Base-by-base conservation (phyloP, 495 filamentous ascomycete species). In the Margaritispora aquatica region DNA sequence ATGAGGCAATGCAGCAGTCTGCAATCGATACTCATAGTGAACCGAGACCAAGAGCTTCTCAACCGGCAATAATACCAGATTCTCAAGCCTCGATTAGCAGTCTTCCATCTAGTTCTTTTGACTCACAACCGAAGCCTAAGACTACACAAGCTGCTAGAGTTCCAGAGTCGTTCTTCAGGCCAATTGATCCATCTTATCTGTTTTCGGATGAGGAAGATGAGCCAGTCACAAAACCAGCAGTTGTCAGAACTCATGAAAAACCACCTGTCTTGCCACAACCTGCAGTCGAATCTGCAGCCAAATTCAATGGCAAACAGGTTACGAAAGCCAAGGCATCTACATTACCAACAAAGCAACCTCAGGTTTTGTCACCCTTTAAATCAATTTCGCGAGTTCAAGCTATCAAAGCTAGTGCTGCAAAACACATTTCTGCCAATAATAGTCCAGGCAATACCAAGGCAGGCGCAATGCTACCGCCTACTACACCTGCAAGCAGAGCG, bases 181-280 rank as follows among this genome's bases (percentile, higher is more conserved):
- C 55, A 3, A 70, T 72, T 47, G 63, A 74, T 54, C 63, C 69
- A 1, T 63, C 68, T 24, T 75, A 75, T 58, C 68, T 60, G 8
- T 75, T 77, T 54, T 77, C 74, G 0, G 74, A 77, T 50, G 74
- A 77, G 24, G 74, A 77, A 13, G 65, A 70, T 5, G 34, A 26
- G 17, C 4, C 15, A 3, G 38, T 44, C 2, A 2, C 17, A n/a
- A 9, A 9, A 44, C 38, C 38, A 44, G 17, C 15, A n/a, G 17
- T 5, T 13, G 13, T 34, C 29, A 34, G 13, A 5, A 34, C 5
- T 34, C 29, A 5, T 34, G 29, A 5, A 34, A 13, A 5, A 5
- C 5, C 29, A 13, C 29, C 29, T 34, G 13, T 13, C 29, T 34
- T 34, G 29, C 29, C 29, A 13, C 29, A 13, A 5, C 5, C 29